Base-by-base conservation (phyloP, 2,329 filamentous ascomycete species). In the Calonectria crousiana region DNA sequence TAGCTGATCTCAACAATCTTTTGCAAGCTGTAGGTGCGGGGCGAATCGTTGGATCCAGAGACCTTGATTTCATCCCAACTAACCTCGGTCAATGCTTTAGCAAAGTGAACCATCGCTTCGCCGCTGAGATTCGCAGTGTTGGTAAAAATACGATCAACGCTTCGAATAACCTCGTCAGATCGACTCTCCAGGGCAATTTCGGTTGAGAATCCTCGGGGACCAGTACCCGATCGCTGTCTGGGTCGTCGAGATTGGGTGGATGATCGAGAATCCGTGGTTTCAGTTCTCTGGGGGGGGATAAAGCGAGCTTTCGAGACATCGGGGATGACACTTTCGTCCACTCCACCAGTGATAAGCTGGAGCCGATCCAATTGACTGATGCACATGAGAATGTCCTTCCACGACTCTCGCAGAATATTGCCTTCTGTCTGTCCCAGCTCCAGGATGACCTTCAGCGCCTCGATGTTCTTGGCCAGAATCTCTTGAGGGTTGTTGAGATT, bases 21-120 rank as follows among this genome's bases (percentile, higher is more conserved):
- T 83, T 99, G 97, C 75, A 99, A 87, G 86, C 96, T 98, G 89
- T 98, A 99, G 11, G 96, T 99, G 69, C 97, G 92, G 14, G 97
- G 97, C 28, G 95, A 97, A 74, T 99, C 97, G 82, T 96, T 98
- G 71, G 96, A 95, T 0, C 97, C 97, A 0, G 97, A 98, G 4
- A 97, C 98, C 83, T 97, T 96, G 81, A 99, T 99, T 84, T 99
- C 97, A 82, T 98, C 96, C 97, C 97, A 98, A 84, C 96, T 98
- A 77, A 99, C 96, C 83, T 98, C 95, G 10, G 95, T 98, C 73
- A 99, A 86, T 0, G 97, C 96, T 71, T 93, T 93, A 66, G 98
- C 96, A 83, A 99, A 99, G 83, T 98, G 93, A 1, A 98, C 94
- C 81, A 99, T 99, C 4, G 96, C 96, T 78, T 98, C 95, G 73